Percentiles rank a stretch among this genome's conserved stretches.
phyloP scores from a whole-genome alignment of 805 yeast species.

The Pichia eremophila region DNA sequence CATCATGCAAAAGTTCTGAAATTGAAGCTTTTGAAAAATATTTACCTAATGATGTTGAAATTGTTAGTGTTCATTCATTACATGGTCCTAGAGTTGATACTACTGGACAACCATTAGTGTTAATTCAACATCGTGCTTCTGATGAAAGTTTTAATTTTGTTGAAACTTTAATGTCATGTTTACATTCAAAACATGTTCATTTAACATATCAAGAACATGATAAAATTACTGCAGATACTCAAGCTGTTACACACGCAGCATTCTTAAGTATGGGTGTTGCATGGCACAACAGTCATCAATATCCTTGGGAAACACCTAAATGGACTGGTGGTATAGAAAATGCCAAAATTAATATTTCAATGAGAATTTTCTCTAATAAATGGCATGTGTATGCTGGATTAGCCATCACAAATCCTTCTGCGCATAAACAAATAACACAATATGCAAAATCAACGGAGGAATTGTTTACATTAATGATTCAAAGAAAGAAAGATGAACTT shows the following conservation, averaged over 20 bases:
- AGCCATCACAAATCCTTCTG: conserved; percentile 92
- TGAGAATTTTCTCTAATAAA: conserved; percentile 84
- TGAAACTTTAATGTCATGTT: conserved; percentile 54
- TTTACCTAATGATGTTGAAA: conserved; percentile 72
- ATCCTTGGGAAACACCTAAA: conserved; percentile 83
- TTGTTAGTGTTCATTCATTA: conserved; percentile 80
- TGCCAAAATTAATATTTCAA: conserved; percentile 87
- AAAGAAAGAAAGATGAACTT: conserved; percentile 52
- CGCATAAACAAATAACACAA: conserved; percentile 84
- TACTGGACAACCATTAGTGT: conserved; percentile 85
- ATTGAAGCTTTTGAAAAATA: conserved; percentile 71
- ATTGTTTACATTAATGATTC: conserved; percentile 74
- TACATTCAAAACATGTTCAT: conserved; percentile 68
- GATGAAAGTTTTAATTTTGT: conserved; percentile 52
- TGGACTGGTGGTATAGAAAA: conserved; percentile 95
- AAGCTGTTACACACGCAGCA: conserved; percentile 97
- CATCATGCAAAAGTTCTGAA: conserved; percentile 90
- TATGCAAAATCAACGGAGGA: conserved; percentile 81
- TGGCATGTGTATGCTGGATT: conserved; percentile 99
- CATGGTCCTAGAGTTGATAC: conserved; percentile 92
- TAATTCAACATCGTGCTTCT: conserved; percentile 64
- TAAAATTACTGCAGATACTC: conserved; percentile 93
- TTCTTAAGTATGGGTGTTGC: conserved; percentile 95
- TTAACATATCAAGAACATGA: conserved; percentile 87
- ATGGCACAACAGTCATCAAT: conserved; percentile 74